Evolutionary conservation across 345 rosid species (phyloP).

Genomic region (Lepidium aucheri): DNA sequence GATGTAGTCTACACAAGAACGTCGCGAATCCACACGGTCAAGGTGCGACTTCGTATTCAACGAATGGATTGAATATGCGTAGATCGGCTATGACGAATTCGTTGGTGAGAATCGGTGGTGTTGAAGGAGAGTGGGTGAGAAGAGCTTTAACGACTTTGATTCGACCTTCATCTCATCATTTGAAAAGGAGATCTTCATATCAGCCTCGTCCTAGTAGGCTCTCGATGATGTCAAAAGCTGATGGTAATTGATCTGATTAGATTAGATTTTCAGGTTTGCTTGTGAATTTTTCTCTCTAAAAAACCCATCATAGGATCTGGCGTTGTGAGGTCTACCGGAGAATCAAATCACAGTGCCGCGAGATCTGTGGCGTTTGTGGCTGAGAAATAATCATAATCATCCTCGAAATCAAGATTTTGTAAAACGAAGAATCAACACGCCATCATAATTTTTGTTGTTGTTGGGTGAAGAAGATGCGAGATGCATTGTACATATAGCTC

Average conservation of each 20-base stretch:
- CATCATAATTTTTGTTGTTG: slow-evolving; percentile 22
- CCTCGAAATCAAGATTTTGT: slow-evolving; percentile 12
- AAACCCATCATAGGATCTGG: slow-evolving; percentile 10
- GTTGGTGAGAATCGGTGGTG: slow-evolving; percentile 83
- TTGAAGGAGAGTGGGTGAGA: slow-evolving; percentile 86
- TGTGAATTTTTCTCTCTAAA: slow-evolving; percentile 17
- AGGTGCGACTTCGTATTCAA: slow-evolving; percentile 32
- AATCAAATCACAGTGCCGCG: too few relatives aligned
- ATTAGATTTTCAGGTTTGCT: slow-evolving; percentile 17
- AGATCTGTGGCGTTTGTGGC: neutral
- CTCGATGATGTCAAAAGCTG: slow-evolving; percentile 53
- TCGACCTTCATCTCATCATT: slow-evolving; percentile 86
- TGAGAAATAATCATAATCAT: neutral
- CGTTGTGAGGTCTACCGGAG: neutral
- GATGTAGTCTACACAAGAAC: slow-evolving; percentile 68
- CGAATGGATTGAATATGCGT: slow-evolving; percentile 63
- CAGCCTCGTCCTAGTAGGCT: slow-evolving; percentile 71
- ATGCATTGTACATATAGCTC: slow-evolving; percentile 27
- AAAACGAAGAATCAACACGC: slow-evolving; percentile 17
- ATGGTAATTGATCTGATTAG: slow-evolving; percentile 6
- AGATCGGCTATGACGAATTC: slow-evolving; percentile 93
- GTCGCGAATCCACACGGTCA: slow-evolving; percentile 21
- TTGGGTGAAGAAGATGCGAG: slow-evolving; percentile 26
- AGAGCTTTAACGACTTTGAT: slow-evolving; percentile 84
- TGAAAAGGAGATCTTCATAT: slow-evolving; percentile 48